phyloP scores from a whole-genome alignment of 305 asterid genomes.

The Salvia sclarea region DNA sequence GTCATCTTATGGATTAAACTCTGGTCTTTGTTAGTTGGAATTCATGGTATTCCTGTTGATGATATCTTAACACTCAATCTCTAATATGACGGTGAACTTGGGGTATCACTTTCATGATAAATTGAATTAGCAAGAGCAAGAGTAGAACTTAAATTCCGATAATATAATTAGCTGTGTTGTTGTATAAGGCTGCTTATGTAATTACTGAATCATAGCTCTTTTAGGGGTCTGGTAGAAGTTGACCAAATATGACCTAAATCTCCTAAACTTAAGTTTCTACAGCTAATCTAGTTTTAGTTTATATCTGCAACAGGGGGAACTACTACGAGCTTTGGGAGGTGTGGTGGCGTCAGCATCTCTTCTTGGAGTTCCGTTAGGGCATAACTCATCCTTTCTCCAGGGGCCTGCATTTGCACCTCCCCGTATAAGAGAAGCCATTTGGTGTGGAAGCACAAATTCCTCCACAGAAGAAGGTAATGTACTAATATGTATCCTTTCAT shows the following conservation, averaged over 20 bases:
- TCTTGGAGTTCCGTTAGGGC: constrained; percentile 97
- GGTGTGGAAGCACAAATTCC: constrained; percentile 99
- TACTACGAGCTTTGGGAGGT: constrained; percentile 89
- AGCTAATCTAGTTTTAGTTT: constrained; percentile 18
- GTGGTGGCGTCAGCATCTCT: constrained; percentile 78
- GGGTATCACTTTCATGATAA: not conserved
- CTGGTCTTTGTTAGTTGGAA: constrained; percentile 10
- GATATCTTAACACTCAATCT: not conserved
- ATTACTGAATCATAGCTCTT: constrained; percentile 6
- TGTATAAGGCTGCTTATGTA: not conserved
- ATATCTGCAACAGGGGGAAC: constrained; percentile 65
- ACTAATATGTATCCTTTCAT: not conserved
- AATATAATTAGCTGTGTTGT: not conserved
- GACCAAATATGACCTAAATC: not conserved
- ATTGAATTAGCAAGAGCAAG: too few species aligned
- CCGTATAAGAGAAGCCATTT: constrained; percentile 96
- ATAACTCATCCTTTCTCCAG: constrained; percentile 95
- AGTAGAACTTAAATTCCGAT: not conserved
- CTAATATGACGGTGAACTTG: constrained; percentile 1
- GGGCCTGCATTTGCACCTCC: constrained; percentile 99
- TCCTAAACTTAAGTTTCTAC: constrained; percentile 1
- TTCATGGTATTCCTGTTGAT: constrained; percentile 1
- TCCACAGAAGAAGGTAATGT: constrained; percentile 90
- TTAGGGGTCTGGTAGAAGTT: not conserved
- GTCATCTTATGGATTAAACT: not conserved